phyloP scores from a whole-genome alignment of 2,329 filamentous ascomycete species.

The Fusarium albidum region DNA sequence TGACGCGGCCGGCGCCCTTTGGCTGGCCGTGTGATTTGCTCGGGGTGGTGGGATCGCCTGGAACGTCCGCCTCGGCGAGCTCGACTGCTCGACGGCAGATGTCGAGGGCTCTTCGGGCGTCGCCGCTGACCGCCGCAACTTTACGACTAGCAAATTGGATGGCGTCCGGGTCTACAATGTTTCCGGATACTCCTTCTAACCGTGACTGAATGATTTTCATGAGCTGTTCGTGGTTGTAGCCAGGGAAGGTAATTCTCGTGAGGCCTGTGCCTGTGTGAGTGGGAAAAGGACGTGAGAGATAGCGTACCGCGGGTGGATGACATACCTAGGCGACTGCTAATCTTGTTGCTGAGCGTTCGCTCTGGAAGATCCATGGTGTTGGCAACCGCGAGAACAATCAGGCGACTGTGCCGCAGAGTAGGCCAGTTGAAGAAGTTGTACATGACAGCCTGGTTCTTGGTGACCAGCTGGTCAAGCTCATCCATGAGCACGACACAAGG shows the following conservation, averaged over 20 bases:
- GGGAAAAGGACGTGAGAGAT: not conserved
- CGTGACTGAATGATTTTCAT: conserved; percentile 98
- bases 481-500: conserved; percentile 99
- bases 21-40: conserved; percentile 57
- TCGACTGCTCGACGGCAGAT: conserved; percentile 96
- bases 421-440: conserved; percentile 99
- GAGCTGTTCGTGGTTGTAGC: conserved; percentile 95
- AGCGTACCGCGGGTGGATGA: conserved; percentile 16
- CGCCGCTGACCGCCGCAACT: conserved; percentile 94
- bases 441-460: conserved; percentile 99
- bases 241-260: conserved; percentile 94
- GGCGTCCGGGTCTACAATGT: conserved; percentile 91
- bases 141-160: conserved; percentile 97
- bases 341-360: conserved; percentile 96
- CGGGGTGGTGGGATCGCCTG: conserved; percentile 64
- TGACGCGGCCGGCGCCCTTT: conserved; percentile 67
- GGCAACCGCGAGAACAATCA: conserved; percentile 96
- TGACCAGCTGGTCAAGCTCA: conserved; percentile 96
- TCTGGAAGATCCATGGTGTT: conserved; percentile 99
- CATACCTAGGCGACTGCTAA: conserved; percentile 82
- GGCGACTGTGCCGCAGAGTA: conserved; percentile 83
- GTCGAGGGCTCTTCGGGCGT: conserved; percentile 89
- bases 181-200: conserved; percentile 84
- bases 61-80: conserved; percentile 79
- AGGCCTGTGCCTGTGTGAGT: conserved; percentile 59